Evolutionary conservation across 2,329 filamentous ascomycete genomes (phyloP).

Genomic region (Aureobasidium leucospermi): DNA sequence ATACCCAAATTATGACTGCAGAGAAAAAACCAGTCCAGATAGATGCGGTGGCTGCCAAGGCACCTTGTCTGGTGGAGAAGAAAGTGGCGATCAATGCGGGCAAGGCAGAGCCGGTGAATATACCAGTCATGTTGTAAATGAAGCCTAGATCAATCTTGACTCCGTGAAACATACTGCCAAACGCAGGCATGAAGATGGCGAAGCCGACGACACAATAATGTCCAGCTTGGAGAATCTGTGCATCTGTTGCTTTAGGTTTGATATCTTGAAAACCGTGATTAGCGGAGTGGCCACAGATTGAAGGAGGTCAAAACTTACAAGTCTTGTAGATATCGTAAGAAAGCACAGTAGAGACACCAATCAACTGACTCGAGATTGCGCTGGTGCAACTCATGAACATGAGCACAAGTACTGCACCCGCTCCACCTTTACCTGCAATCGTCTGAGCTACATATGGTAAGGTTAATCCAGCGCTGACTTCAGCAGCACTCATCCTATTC

Average conservation of each 20-base stretch:
- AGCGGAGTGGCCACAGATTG: too few species aligned
- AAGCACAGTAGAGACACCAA: slow-evolving; percentile 33
- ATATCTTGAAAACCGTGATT: neutral
- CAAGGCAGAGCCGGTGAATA: neutral
- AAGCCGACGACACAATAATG: neutral
- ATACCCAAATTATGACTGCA: neutral
- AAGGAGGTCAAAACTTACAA: slow-evolving; percentile 27
- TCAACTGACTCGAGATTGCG: slow-evolving; percentile 13
- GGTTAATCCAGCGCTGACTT: slow-evolving; percentile 21
- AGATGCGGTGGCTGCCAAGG: neutral
- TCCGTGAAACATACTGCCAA: neutral
- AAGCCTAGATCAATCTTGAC: neutral
- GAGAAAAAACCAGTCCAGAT: neutral
- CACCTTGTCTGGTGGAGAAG: neutral
- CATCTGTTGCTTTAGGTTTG: neutral
- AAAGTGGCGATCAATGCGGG: neutral
- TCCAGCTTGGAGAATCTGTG: neutral
- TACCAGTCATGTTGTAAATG: neutral
- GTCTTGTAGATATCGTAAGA: slow-evolving; percentile 37
- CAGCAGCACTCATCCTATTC: slow-evolving; percentile 18
- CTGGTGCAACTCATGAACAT: slow-evolving; percentile 44
- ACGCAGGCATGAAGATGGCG: neutral
- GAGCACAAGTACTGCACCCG: slow-evolving; percentile 32
- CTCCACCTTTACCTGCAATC: slow-evolving; percentile 31
- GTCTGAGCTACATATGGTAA: slow-evolving; percentile 27